Conservation (phyloP, 2,329 filamentous ascomycete species). For the Graphium sp. region DNA sequence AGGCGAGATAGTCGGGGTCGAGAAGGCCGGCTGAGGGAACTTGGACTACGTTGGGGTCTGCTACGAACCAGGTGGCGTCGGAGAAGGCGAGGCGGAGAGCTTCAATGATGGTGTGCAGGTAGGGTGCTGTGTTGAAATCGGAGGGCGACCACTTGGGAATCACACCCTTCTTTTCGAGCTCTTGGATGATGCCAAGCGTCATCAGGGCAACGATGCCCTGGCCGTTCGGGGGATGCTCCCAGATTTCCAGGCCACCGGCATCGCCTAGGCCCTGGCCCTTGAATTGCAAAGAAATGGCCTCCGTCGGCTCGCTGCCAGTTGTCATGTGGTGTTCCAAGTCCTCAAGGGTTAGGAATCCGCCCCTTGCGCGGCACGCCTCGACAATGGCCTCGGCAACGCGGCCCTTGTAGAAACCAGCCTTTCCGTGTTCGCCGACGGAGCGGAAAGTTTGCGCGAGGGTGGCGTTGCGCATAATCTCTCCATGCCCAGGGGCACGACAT, state of each 20-base stretch:
- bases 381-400: constrained; percentile 67
- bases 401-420: constrained; percentile 81
- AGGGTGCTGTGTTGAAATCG: constrained; percentile 69
- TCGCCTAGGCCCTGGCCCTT: constrained; percentile 37
- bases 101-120: constrained; percentile 79
- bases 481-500: constrained; percentile 55
- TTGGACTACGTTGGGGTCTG: constrained; percentile 57
- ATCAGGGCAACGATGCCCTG: constrained; percentile 92
- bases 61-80: constrained; percentile 79
- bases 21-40: constrained; percentile 59
- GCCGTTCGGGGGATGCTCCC: constrained; percentile 94
- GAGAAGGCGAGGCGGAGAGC: constrained; percentile 77
- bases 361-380: constrained; percentile 57
- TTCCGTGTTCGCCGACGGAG: constrained; percentile 61
- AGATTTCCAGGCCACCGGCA: constrained; percentile 53
- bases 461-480: constrained; percentile 81
- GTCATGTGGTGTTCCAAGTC: constrained; percentile 64
- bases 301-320: constrained; percentile 56
- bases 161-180: constrained; percentile 58
- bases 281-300: constrained; percentile 72
- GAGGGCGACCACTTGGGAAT: constrained; percentile 52
- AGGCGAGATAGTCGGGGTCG: constrained; percentile 55
- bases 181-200: constrained; percentile 80
- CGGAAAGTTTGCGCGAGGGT: constrained; percentile 69
- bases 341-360: constrained; percentile 61